These are phyloP conservation scores for Trichomonas tenax DNA, from an alignment of 208 protist species.

Conservation along the genomic window DNA sequence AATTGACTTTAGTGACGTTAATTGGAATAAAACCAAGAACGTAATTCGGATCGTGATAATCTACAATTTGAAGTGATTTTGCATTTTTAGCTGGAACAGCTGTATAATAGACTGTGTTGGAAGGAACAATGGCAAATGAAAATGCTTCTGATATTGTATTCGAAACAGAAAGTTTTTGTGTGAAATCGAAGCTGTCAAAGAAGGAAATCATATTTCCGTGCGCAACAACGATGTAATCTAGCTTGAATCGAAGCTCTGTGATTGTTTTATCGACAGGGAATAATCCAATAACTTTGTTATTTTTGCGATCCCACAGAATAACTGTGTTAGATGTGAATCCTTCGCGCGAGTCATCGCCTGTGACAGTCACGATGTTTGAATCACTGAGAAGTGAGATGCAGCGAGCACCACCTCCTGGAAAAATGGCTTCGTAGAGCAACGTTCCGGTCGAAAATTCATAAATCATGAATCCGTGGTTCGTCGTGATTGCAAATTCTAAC, in stretches of 20 bases:
- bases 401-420: not conserved
- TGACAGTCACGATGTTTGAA: not conserved
- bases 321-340: not conserved
- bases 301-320: not conserved
- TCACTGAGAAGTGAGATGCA: not conserved
- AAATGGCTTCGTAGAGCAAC: not conserved
- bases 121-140: not conserved
- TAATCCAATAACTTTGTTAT: not conserved
- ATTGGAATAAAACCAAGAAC: not conserved
- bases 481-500: not conserved
- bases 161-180: not conserved
- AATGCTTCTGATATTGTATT: not conserved
- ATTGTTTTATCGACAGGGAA: not conserved
- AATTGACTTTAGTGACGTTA: not conserved
- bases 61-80: not conserved
- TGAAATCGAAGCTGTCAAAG: not conserved
- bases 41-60: slow-evolving; percentile 12
- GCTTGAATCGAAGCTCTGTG: not conserved
- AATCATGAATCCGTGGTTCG: not conserved
- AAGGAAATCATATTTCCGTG: not conserved
- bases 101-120: not conserved
- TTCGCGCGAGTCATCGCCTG: not conserved
- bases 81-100: not conserved
- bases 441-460: not conserved
- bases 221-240: not conserved